Base-by-base conservation (phyloP, 129 eudicot species). In the Arctium minus region DNA sequence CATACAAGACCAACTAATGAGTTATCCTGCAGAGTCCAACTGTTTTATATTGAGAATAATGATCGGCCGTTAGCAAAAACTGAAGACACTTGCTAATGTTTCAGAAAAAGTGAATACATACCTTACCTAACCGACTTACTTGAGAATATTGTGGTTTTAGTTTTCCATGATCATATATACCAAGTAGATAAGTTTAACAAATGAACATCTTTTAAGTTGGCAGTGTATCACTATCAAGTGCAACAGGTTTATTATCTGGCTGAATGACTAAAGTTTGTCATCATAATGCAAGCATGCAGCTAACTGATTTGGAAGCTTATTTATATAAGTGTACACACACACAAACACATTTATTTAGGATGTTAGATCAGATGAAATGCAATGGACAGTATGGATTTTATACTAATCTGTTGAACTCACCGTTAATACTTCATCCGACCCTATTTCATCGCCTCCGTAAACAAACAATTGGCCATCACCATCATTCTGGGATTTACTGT, bases 391-490 rank as follows among this genome's bases (percentile, higher is more conserved):
- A 38, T 40, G 31, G 10, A 64, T 22, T 67, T 67, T 17, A n/a
- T 76, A 10, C 40, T 68, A 72, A 75, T 69, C 15, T 72, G 18
- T 53, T 85, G 72, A 73, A 81, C 92, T 13, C 79, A 93, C 98
- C 82, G 97, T 91, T 15, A 94, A 70, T 75, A 94, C 97, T 90
- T 94, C 98, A 60, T 90, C 98, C 72, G 90, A 88, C 48, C 98
- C 98, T 80, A 94, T 90, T 83, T 91, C 98, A 82, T 90, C 91
- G 79, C 98, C 98, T 48, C 98, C 98, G 72, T 94, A 91, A 62
- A 94, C 83, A 81, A 91, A 88, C 73, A 94, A 92, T 35, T 90
- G 90, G 35, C 98, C 97, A 69, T 91, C 92, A 60, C 79, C 74
- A 64, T 85, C 92, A 31, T 86, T 88, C 70, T 89, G 90, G 64